Evolutionary conservation across 768 basidiomycete genomes (phyloP), one percentile per base, ranked within the genome.

Genomic region (Inosperma sp.): DNA sequence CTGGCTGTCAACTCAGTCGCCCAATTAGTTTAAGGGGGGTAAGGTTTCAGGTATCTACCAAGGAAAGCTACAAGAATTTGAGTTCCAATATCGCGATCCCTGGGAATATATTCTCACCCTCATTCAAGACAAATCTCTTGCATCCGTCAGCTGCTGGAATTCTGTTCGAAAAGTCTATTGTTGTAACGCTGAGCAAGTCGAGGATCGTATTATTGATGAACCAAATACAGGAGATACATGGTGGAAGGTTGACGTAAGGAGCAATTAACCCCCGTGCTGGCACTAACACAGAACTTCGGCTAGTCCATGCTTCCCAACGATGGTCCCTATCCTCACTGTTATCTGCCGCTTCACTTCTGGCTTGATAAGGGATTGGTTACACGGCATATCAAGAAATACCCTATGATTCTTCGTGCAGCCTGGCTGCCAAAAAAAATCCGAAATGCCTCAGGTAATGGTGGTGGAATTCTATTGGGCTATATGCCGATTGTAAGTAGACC

Each of bases 401-500:
- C 41, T 13, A 43, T 43, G 41, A 14, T 43, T 17, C n/a, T 29
- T 27, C 41, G 41, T 16, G 25, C 41, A 1, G 41, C 26, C 19
- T 43, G 41, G 41, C 41, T 43, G 3, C 41, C 41, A 17, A 27
- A 12, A 9, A 14, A 8, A n/a, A 43, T 43, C 25, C 4, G 41
- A 27, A 42, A 42, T 42, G 40, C 40, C 7, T 42, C 23, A 2
- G 40, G 40, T 4, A 42, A 42, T 8, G 40, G 40, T 3, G 40
- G 41, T 23, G 40, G 40, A 8, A 27, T 42, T 9, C 14, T 42
- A 16, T 26, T 42, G 14, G 40, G 40, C 14, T 42, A 42, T 26
- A 42, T 42, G 40, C 40, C 40, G 10, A 29, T 43, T 43, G 41
- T 43, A 25, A 43, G 41, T 29, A n/a, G n/a, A n/a, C n/a, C n/a